Evolutionary conservation across 257 asterid genomes (phyloP), one percentile per base, ranked within the genome.

Genomic region (Paulownia fortunei): DNA sequence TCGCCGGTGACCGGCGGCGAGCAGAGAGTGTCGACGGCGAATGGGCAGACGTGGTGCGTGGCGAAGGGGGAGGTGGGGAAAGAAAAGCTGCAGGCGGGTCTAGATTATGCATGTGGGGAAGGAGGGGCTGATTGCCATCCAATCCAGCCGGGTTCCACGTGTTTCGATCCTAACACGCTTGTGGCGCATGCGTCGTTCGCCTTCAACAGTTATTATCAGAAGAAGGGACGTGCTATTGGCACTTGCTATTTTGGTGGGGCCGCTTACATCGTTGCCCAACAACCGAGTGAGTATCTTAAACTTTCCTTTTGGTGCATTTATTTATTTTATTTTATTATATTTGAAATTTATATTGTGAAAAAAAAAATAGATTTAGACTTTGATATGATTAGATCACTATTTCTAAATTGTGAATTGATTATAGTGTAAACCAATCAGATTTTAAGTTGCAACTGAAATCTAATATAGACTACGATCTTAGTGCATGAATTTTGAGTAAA

Each of bases 41-140:
- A 10, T 19, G 98, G 98, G 21, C 86, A 87, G 84, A 89, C 88
- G 8, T 95, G 99, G 99, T 95, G 99, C 11, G 98, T 95, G 16
- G 98, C 99, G 8, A 88, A 84, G 54, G 88, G 70, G 32, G 91
- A 85, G 9, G 91, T 71, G 27, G 96, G 83, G 67, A 87, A 82
- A 21, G 91, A 84, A 4, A 84, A 76, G 88, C 90, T 95, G 86
- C 99, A 95, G 86, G 73, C 66, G 54, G 97, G 90, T 67, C 86
- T 95, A 78, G 99, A 95, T 76, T 95, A 76, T 19, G 99, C 99
- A 3, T 95, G 99, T 59, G 98, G 99, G 8, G 93, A 85, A 30
- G 99, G 97, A 0, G 97, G 96, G 2, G 97, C 98, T 12, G 90
- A 95, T 27, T 95, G 99, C 93, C 97, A 87, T 84, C 90, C 91